Base-by-base conservation (phyloP, 768 basidiomycete species). In the Galerina sulciceps region DNA sequence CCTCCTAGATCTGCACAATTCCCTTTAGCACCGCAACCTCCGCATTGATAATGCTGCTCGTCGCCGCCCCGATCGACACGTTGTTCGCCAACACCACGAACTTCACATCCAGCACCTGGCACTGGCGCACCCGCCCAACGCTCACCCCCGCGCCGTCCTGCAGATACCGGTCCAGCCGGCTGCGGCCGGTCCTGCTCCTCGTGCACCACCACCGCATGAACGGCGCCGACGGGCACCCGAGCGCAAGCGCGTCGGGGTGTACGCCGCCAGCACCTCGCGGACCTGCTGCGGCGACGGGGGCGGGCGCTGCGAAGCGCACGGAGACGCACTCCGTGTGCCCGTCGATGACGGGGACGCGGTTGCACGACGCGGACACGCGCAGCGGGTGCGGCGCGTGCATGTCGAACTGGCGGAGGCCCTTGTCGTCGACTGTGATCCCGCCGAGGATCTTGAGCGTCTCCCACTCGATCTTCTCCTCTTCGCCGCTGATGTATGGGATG, bases 391-490 rank as follows among this genome's bases (percentile, higher is more conserved):
- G 69, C 0, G 86, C 76, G 75, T 94, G 94, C 85, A 93, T 88
- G 70, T 97, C 96, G 72, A 97, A 99, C 10, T 83, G 67, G 57
- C 82, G 84, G 5, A 71, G 62, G 2, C 82, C 84, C 34, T 81
- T 76, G 55, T 88, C 86, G 48, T 80, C 79, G 22, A 83, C 77
- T 14, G 62, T 67, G 56, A 98, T 66, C 2, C 89, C 94, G 20
- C 97, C 96, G 18, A 99, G 86, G 67, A 99, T 99, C 79, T 99
- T 99, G 66, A 91, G 84, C 6, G 93, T 90, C 77, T 99, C 97
- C 97, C 97, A 99, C 72, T 99, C 96, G 63, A 99, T 94, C 73
- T 99, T 99, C 71, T 99, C 97, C 67, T 94, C 92, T 69, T 98
- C 96, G 48, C 96, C 94, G 15, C 84, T 75, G 72, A 99, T 99